Percentiles rank a stretch among this genome's conserved stretches.
Conservation (phyloP, 1,284 basidiomycete species). For the Fomitiporia mediterranea region DNA sequence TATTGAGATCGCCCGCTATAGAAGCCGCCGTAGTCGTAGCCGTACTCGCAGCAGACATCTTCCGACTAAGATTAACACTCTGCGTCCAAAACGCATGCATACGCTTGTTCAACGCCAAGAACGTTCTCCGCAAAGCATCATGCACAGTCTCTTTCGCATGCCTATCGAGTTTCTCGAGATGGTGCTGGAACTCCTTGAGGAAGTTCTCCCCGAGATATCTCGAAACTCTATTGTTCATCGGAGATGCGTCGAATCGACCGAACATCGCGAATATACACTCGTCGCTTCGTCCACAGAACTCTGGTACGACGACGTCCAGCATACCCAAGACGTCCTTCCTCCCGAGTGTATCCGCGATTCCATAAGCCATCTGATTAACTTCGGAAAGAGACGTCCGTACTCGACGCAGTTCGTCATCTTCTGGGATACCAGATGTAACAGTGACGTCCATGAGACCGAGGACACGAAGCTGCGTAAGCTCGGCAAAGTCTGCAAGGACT, state of each 20-base stretch:
- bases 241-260: constrained; percentile 68
- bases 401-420: constrained; percentile 88
- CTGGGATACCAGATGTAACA: constrained; percentile 81
- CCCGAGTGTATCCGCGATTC: constrained; percentile 94
- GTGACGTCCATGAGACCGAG: constrained; percentile 99
- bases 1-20: constrained; percentile 37
- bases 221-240: constrained; percentile 59
- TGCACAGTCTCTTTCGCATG: constrained; percentile 51
- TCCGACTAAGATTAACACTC: constrained; percentile 43
- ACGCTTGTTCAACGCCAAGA: constrained; percentile 79
- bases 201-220: constrained; percentile 85
- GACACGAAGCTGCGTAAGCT: constrained; percentile 76
- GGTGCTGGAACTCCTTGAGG: constrained; percentile 51
- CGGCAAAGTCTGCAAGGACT: constrained; percentile 82
- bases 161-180: constrained; percentile 51
- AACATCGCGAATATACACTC: constrained; percentile 98
- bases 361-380: constrained; percentile 93
- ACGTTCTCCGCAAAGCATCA: constrained; percentile 82
- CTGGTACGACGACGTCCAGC: constrained; percentile 90
- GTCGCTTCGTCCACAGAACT: constrained; percentile 73
- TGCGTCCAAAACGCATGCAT: constrained; percentile 61
- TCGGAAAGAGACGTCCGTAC: constrained; percentile 90
- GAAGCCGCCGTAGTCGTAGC: constrained; percentile 32
- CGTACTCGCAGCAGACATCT: constrained; percentile 64
- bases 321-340: constrained; percentile 76